Conservation (phyloP, 257 asterid genomes). For the Mentha longifolia region DNA sequence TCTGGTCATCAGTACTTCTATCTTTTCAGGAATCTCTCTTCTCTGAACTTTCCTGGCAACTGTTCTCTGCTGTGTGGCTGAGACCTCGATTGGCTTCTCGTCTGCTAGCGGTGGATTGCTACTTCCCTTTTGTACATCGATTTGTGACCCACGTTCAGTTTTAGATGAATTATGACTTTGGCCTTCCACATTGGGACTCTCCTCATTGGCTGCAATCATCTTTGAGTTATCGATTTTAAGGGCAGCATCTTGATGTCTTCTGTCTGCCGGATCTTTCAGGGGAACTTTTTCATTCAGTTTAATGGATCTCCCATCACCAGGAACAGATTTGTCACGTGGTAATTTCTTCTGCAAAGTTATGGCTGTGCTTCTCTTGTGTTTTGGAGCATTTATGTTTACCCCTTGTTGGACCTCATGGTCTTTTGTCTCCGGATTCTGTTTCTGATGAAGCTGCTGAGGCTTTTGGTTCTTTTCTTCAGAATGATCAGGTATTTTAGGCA, state of each 20-base stretch:
- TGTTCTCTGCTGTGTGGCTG: slow-evolving; percentile 41
- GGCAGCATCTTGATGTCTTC: slow-evolving; percentile 30
- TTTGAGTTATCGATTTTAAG: slow-evolving; percentile 26
- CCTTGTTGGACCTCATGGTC: slow-evolving; percentile 43
- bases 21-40: slow-evolving; percentile 49
- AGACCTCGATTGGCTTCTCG: slow-evolving; percentile 39
- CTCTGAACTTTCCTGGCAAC: slow-evolving; percentile 37
- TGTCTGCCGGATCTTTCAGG: slow-evolving; percentile 35
- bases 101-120: slow-evolving; percentile 20
- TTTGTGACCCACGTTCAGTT: slow-evolving; percentile 29
- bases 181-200: slow-evolving; percentile 34
- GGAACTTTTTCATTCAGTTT: slow-evolving; percentile 40
- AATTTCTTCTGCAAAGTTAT: slow-evolving; percentile 46
- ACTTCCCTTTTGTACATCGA: slow-evolving; percentile 25
- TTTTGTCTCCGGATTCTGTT: slow-evolving; percentile 45
- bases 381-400: slow-evolving; percentile 47
- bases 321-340: slow-evolving; percentile 39
- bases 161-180: slow-evolving; percentile 33
- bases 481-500: slow-evolving; percentile 39
- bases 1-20: slow-evolving; percentile 46
- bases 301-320: slow-evolving; percentile 37
- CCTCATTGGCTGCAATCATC: slow-evolving; percentile 26
- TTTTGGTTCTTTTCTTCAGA: slow-evolving; percentile 45
- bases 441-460: slow-evolving; percentile 44
- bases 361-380: slow-evolving; percentile 39